Percentiles rank a stretch among this genome's conserved stretches.
Evolutionary conservation across 169 alveolate genomes (phyloP).

Genomic region (Cryptosporidium andersoni): DNA sequence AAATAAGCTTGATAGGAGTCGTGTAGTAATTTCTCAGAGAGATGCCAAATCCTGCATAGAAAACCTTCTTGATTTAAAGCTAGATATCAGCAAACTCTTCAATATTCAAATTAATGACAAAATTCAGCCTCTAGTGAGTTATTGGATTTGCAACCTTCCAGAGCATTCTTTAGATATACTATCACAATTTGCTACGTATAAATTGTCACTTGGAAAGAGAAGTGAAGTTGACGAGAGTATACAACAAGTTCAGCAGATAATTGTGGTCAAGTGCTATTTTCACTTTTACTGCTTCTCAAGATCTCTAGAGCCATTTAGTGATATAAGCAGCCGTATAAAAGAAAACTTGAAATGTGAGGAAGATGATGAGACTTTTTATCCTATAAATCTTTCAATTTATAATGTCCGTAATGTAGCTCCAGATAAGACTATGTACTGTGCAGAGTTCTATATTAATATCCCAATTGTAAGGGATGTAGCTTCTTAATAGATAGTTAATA

Average conservation of each 20-base stretch:
- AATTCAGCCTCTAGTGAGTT: not conserved
- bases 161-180: slow-evolving; percentile 74
- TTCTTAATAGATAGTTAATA: not conserved
- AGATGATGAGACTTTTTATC: slow-evolving; percentile 10
- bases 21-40: slow-evolving; percentile 78
- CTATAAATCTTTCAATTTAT: slow-evolving; percentile 51
- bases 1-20: slow-evolving; percentile 76
- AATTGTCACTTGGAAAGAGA: slow-evolving; percentile 64
- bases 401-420: slow-evolving; percentile 83
- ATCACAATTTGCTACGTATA: slow-evolving; percentile 79
- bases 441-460: slow-evolving; percentile 76
- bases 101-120: slow-evolving; percentile 20
- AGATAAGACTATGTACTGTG: slow-evolving; percentile 78
- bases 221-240: not conserved
- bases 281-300: slow-evolving; percentile 85
- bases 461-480: not conserved
- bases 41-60: slow-evolving; percentile 81
- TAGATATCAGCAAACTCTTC: slow-evolving; percentile 30
- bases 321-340: slow-evolving; percentile 77
- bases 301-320: slow-evolving; percentile 73
- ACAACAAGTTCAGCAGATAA: slow-evolving; percentile 73
- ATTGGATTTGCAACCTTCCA: slow-evolving; percentile 67
- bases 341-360: slow-evolving; percentile 74
- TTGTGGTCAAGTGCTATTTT: slow-evolving; percentile 16
- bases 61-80: slow-evolving; percentile 23